A percentile compares a stretch with the other conserved stretches of the same genome.
phyloP scores from a whole-genome alignment of 495 filamentous ascomycete species.

The Aspergillus coremiiformis region DNA sequence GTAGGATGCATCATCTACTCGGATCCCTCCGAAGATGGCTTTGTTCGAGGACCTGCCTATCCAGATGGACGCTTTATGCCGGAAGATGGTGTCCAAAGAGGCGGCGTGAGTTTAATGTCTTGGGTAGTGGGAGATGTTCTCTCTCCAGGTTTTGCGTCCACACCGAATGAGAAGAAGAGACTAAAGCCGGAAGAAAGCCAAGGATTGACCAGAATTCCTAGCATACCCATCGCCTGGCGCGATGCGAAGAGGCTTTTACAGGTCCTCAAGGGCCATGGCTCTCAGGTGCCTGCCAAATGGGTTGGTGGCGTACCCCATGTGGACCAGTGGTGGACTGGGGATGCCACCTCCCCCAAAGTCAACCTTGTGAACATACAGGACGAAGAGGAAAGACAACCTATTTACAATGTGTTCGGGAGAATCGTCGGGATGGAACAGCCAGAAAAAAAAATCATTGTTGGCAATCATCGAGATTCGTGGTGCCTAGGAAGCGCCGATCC shows the following conservation, averaged over 20 bases:
- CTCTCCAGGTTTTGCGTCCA: conserved; percentile 79
- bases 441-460: conserved; percentile 82
- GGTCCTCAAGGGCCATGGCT: conserved; percentile 68
- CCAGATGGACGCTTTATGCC: conserved; percentile 75
- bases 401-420: conserved; percentile 82
- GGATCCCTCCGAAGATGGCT: conserved; percentile 77
- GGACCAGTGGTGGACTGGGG: conserved; percentile 76
- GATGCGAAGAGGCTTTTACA: conserved; percentile 77
- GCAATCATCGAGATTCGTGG: conserved; percentile 92
- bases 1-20: conserved; percentile 87
- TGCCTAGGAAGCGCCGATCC: conserved; percentile 82
- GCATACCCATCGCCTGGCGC: conserved; percentile 77
- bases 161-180: conserved; percentile 52
- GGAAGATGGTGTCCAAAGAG: conserved; percentile 71
- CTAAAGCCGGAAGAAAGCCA: conserved; percentile 61
- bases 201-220: conserved; percentile 76
- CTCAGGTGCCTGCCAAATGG: conserved; percentile 66
- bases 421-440: conserved; percentile 75
- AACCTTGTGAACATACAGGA: conserved; percentile 85
- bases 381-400: conserved; percentile 70
- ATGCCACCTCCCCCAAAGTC: conserved; percentile 65
- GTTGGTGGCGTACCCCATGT: conserved; percentile 64
- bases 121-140: conserved; percentile 83
- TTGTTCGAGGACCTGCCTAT: conserved; percentile 56
- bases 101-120: conserved; percentile 72